Percentiles rank a stretch among this genome's conserved stretches.
Conservation (phyloP, 2,329 filamentous ascomycete species). For the Fusarium algeriense region DNA sequence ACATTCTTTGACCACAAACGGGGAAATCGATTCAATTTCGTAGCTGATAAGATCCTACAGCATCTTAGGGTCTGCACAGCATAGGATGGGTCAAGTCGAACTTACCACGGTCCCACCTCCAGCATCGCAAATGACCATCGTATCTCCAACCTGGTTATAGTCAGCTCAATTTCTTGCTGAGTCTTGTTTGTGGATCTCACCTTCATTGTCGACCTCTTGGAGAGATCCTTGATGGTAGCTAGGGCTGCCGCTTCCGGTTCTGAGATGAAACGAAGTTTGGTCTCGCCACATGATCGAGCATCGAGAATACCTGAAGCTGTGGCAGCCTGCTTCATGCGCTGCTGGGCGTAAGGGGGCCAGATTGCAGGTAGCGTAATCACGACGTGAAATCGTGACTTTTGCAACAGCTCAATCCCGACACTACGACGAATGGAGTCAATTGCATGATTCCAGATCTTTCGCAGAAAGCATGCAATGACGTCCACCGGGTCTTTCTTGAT, state of each 20-base stretch:
- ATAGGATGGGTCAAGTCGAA: accelerated
- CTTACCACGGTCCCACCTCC: slow-evolving; percentile 54
- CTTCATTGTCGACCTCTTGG: slow-evolving; percentile 37
- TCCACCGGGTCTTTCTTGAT: slow-evolving; percentile 44
- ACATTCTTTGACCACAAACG: slow-evolving; percentile 52
- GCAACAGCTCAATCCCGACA: slow-evolving; percentile 29
- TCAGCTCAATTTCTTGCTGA: neutral
- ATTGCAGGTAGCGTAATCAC: slow-evolving; percentile 60
- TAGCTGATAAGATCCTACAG: slow-evolving; percentile 58
- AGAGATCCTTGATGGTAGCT: slow-evolving; percentile 50
- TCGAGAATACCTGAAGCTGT: slow-evolving; percentile 52
- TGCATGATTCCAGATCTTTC: slow-evolving; percentile 50
- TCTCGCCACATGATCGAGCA: slow-evolving; percentile 43
- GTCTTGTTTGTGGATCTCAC: neutral
- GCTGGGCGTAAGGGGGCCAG: slow-evolving; percentile 56
- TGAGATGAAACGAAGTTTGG: slow-evolving; percentile 52
- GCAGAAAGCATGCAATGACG: slow-evolving; percentile 50
- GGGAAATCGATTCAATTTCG: slow-evolving; percentile 28
- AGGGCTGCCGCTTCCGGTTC: slow-evolving; percentile 62
- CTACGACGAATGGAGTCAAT: slow-evolving; percentile 43
- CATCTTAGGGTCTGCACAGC: accelerated
- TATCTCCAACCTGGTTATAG: slow-evolving; percentile 22
- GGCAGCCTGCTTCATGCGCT: slow-evolving; percentile 53
- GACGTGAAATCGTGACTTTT: slow-evolving; percentile 49
- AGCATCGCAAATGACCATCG: slow-evolving; percentile 53